A percentile compares a stretch with the other conserved stretches of the same genome.
Evolutionary conservation across 192 early-diverging fungal genomes (phyloP).

Genomic region (Hyaloraphidium curvatum): DNA sequence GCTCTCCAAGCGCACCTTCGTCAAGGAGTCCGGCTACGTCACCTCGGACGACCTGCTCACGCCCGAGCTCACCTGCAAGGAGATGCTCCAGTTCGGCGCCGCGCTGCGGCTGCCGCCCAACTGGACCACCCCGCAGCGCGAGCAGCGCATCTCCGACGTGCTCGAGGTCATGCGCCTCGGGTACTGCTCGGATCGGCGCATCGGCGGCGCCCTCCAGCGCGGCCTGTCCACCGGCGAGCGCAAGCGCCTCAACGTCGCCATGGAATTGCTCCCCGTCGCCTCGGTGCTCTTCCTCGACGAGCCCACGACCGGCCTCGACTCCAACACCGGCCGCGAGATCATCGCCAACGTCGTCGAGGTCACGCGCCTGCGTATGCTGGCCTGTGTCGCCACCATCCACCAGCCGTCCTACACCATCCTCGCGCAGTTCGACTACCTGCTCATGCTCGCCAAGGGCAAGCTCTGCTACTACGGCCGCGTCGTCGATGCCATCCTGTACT

Average conservation of each 20-base stretch:
- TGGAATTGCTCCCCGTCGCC: constrained; percentile 8
- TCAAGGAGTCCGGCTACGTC: constrained; percentile 8
- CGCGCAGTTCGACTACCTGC: background rate
- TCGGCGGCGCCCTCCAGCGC: constrained; percentile 4
- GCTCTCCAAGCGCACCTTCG: background rate
- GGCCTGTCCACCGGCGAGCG: constrained; percentile 8
- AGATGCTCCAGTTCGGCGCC: constrained; percentile 5
- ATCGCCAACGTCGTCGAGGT: background rate
- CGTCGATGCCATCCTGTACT: background rate
- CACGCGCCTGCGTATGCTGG: background rate
- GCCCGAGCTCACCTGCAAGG: constrained; percentile 7
- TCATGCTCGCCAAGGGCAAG: constrained; percentile 1
- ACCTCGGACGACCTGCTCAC: constrained; percentile 4
- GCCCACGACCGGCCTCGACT: constrained; percentile 16
- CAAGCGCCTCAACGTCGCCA: constrained; percentile 6
- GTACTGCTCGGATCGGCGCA: background rate
- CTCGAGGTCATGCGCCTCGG: constrained; percentile 5
- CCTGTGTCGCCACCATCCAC: constrained; percentile 3
- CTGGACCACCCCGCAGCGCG: background rate
- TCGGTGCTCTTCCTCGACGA: constrained; percentile 8
- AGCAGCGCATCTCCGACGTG: constrained; percentile 2
- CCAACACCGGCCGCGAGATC: constrained; percentile 10
- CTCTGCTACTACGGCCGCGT: constrained; percentile 1
- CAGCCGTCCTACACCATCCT: constrained; percentile 2
- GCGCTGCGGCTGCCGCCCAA: constrained; percentile 5